Evolutionary conservation across 2,329 filamentous ascomycete genomes (phyloP).

Genomic region (Penicillium palitans): DNA sequence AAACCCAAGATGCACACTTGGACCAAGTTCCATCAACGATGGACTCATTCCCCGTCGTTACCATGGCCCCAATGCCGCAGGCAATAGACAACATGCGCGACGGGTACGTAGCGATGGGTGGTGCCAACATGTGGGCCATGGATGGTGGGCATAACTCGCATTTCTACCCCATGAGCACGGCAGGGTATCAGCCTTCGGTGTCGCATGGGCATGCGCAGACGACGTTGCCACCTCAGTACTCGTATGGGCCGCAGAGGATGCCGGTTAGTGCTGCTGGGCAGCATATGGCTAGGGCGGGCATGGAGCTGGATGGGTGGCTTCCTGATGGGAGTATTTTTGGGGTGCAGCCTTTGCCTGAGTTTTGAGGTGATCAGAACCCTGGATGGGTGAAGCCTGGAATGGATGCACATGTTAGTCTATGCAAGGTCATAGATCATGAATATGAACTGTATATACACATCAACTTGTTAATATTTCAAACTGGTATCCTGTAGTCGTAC

Average conservation of each 20-base stretch:
- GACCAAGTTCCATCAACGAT: slow-evolving; percentile 7
- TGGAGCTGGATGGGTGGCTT: slow-evolving; percentile 36
- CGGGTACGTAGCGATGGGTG: slow-evolving; percentile 25
- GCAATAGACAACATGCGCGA: slow-evolving; percentile 23
- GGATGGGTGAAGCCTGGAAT: neutral
- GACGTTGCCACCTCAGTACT: slow-evolving; percentile 26
- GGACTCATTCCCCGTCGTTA: slow-evolving; percentile 20
- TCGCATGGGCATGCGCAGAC: slow-evolving; percentile 16
- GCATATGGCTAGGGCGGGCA: slow-evolving; percentile 22
- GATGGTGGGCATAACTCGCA: slow-evolving; percentile 12
- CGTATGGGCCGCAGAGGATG: slow-evolving; percentile 25
- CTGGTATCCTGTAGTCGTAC: neutral
- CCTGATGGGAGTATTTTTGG: slow-evolving; percentile 33
- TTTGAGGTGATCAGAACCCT: slow-evolving; percentile 14
- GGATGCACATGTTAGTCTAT: neutral
- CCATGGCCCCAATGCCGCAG: slow-evolving; percentile 16
- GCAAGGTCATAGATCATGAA: neutral
- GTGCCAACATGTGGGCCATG: slow-evolving; percentile 26
- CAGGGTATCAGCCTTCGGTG: slow-evolving; percentile 22
- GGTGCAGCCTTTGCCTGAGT: slow-evolving; percentile 30
- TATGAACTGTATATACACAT: neutral
- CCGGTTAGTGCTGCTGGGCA: slow-evolving; percentile 14
- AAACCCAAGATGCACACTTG: neutral
- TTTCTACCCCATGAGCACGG: slow-evolving; percentile 15
- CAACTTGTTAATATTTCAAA: neutral